Percentiles rank a stretch among this genome's conserved stretches.
phyloP scores from a whole-genome alignment of 257 asterid genomes.

The Solanum commersonii region DNA sequence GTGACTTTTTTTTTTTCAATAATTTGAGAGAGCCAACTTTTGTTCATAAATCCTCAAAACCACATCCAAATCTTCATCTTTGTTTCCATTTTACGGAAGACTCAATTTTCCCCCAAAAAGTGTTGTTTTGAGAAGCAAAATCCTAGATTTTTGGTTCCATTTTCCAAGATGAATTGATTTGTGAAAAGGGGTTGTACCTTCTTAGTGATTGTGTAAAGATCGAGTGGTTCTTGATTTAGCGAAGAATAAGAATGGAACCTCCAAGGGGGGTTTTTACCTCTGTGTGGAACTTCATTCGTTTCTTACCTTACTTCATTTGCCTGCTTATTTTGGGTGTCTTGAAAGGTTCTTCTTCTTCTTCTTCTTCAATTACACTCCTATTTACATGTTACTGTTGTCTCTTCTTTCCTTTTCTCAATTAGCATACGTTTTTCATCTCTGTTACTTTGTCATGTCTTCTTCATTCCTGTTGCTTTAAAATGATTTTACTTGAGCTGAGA shows the following conservation, averaged over 20 bases:
- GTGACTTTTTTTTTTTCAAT: background rate
- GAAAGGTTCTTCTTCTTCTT: conserved; percentile 80
- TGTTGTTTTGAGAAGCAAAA: background rate
- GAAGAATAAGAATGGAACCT: conserved; percentile 48
- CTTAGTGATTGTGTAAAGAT: background rate
- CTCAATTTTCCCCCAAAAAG: background rate
- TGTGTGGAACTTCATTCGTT: conserved; percentile 61
- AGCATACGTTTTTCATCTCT: background rate
- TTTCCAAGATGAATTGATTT: background rate
- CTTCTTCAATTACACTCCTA: background rate
- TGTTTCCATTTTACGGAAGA: background rate
- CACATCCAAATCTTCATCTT: background rate
- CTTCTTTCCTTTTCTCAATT: background rate
- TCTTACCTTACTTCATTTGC: conserved; percentile 83
- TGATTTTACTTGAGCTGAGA: background rate
- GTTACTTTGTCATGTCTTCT: background rate
- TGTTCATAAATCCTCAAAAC: background rate
- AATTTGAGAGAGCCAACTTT: background rate
- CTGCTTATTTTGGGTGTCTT: conserved; percentile 78
- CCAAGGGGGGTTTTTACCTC: conserved; percentile 63
- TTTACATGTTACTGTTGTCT: background rate
- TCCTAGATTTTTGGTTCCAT: conserved; percentile 5
- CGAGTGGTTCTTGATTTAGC: background rate
- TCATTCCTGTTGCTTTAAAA: background rate
- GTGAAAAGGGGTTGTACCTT: background rate